These are phyloP conservation scores for Podospora tetraspora DNA, from an alignment of 495 filamentous ascomycete genomes.

Conservation along the genomic window DNA sequence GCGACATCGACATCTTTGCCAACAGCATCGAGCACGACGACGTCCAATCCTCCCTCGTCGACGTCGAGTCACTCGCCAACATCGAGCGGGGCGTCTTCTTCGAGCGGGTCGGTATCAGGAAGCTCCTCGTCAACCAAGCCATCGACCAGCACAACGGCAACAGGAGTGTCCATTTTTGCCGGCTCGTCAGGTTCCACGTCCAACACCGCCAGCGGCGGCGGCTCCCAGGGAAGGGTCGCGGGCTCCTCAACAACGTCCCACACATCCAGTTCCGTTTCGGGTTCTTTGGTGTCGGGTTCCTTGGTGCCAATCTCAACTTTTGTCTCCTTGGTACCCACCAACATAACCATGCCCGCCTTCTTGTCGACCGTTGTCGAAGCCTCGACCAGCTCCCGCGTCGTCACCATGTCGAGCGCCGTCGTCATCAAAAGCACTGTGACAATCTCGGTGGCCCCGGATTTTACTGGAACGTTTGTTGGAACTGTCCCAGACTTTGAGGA, in stretches of 20 bases:
- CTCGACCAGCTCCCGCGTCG: background rate
- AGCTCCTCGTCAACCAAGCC: background rate
- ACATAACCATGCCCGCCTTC: background rate
- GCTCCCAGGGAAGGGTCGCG: background rate
- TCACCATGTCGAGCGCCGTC: background rate
- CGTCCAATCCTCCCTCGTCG: background rate
- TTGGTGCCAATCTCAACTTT: background rate
- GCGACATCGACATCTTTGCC: background rate
- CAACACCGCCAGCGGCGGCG: background rate
- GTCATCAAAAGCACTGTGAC: background rate
- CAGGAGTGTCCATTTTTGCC: background rate
- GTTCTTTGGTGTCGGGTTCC: background rate
- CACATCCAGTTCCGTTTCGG: background rate
- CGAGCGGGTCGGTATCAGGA: background rate
- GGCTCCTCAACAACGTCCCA: background rate
- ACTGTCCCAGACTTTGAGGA: background rate
- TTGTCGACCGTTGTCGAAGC: background rate
- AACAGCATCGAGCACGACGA: background rate
- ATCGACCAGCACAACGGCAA: background rate
- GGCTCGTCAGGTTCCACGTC: background rate
- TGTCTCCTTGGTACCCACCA: background rate
- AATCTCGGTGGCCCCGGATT: background rate
- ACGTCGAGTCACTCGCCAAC: background rate
- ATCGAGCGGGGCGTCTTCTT: background rate
- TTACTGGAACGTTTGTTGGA: background rate